A percentile compares a stretch with the other conserved stretches of the same genome.
These are phyloP conservation scores for Nidula niveotomentosa DNA, from an alignment of 1,284 basidiomycete species.

Conservation along the genomic window DNA sequence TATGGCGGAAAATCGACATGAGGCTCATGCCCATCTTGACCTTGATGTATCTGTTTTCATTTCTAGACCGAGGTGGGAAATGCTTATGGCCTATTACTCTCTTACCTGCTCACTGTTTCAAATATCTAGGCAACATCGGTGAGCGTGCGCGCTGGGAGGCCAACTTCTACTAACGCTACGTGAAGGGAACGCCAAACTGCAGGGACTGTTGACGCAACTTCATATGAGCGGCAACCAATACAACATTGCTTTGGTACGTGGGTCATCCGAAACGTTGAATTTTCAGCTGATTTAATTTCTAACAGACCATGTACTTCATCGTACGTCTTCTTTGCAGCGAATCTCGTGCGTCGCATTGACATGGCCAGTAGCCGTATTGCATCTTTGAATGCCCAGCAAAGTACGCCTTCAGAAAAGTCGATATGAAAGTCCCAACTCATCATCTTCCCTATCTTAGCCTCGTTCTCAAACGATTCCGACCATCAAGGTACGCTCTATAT, in stretches of 20 bases:
- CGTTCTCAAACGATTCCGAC: constrained; percentile 48
- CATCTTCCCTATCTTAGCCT: constrained; percentile 30
- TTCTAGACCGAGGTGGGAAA: constrained; percentile 57
- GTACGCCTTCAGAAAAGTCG: constrained; percentile 29
- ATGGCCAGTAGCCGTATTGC: constrained; percentile 50
- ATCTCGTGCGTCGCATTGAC: not conserved
- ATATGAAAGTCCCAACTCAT: constrained; percentile 37
- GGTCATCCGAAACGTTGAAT: no score
- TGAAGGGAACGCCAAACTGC: constrained; percentile 64
- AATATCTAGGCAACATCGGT: constrained; percentile 55
- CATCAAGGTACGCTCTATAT: constrained; percentile 37
- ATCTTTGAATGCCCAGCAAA: constrained; percentile 63
- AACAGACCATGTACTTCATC: constrained; percentile 69
- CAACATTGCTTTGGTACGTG: constrained; percentile 62
- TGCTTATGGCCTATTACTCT: not conserved
- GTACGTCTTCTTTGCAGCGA: constrained; percentile 32
- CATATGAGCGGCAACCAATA: constrained; percentile 57
- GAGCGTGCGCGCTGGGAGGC: constrained; percentile 2
- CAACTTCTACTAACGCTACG: not conserved
- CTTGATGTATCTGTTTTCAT: constrained; percentile 64
- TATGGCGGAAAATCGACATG: constrained; percentile 67
- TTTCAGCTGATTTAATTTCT: no score
- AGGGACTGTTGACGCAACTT: constrained; percentile 55
- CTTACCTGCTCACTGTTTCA: not conserved
- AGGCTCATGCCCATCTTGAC: constrained; percentile 65